phyloP scores from a whole-genome alignment of 1,284 basidiomycete species.

The Naganishia cerealis region DNA sequence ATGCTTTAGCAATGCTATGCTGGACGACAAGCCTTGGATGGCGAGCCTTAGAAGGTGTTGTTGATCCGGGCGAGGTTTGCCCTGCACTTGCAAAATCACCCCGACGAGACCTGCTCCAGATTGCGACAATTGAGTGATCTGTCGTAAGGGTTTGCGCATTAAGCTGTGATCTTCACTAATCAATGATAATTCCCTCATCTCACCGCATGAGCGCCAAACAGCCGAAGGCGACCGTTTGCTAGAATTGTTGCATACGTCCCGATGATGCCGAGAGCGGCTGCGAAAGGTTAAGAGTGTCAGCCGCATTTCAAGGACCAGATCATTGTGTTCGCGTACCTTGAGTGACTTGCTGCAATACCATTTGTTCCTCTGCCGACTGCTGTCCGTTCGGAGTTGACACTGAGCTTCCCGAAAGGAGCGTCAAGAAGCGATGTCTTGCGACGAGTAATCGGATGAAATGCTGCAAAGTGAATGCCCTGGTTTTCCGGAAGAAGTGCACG shows the following conservation, averaged over 20 bases:
- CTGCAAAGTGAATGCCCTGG: conserved; percentile 41
- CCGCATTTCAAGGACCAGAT: background rate
- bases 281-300: background rate
- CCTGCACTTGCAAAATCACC: conserved; percentile 41
- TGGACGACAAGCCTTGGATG: conserved; percentile 41
- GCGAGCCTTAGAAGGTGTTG: conserved; percentile 38
- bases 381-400: conserved; percentile 12
- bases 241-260: conserved; percentile 45
- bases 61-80: conserved; percentile 9
- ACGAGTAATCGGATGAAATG: conserved; percentile 43
- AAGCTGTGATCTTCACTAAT: background rate
- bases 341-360: conserved; percentile 40
- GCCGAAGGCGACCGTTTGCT: conserved; percentile 40
- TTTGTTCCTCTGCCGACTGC: conserved; percentile 5
- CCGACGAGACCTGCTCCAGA: conserved; percentile 44
- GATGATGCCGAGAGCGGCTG: conserved; percentile 41
- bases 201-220: conserved; percentile 45
- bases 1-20: conserved; percentile 40
- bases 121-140: conserved; percentile 44
- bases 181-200: conserved; percentile 8
- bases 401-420: conserved; percentile 35
- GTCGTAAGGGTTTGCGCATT: conserved; percentile 1
- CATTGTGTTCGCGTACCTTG: conserved; percentile 34
- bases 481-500: conserved; percentile 45
- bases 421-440: conserved; percentile 40